Base-by-base conservation (phyloP, 495 filamentous ascomycete genomes). In the Trichoderma gamsii region DNA sequence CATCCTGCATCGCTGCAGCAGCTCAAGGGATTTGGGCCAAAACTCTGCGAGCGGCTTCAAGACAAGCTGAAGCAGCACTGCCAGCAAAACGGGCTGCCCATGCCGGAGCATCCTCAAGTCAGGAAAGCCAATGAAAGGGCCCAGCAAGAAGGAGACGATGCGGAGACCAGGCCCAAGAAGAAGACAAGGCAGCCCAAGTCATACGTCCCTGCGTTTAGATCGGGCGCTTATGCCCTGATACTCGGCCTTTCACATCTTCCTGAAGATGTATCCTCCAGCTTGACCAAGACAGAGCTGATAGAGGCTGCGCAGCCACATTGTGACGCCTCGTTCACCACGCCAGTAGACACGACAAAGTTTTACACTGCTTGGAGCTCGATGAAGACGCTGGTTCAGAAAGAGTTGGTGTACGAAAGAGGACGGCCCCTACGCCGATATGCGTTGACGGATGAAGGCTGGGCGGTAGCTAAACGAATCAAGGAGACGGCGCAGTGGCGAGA, bases 331-430 rank as follows among this genome's bases (percentile, higher is more conserved):
- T 93, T 92, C 72, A 89, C 85, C 0, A 86, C 85, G 1, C 88
- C 90, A 7, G 77, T 79, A 12, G 88, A 92, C 65, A 79, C 89
- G 3, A 88, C 80, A 6, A 90, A 86, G 71, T 90, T 83, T 73
- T 92, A 91, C 70, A 95, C 91, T 2, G 92, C 91, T 0, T 96
- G 92, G 92, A 88, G 83, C 72, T 91, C 90, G 0, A 96, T 96
- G 86, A 93, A 91, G 72, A 90, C 88, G 0, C 78, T 95, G 35
- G 71, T 87, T 2, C 79, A 87, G 35, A 93, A 93, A 76, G 90
- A 93, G 52, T 79, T 93, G 12, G 90, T 93, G 0, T 88, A 87
- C 69, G 86, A 90, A 66, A 84, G 85, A 49, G 89, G 90, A 1
- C 82, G 88, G 35, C 91, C 91, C 1, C 75, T 87, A 16, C 81